A percentile compares a stretch with the other conserved stretches of the same genome.
Evolutionary conservation across 2,329 filamentous ascomycete species (phyloP).

Genomic region (Colletotrichum sp.): DNA sequence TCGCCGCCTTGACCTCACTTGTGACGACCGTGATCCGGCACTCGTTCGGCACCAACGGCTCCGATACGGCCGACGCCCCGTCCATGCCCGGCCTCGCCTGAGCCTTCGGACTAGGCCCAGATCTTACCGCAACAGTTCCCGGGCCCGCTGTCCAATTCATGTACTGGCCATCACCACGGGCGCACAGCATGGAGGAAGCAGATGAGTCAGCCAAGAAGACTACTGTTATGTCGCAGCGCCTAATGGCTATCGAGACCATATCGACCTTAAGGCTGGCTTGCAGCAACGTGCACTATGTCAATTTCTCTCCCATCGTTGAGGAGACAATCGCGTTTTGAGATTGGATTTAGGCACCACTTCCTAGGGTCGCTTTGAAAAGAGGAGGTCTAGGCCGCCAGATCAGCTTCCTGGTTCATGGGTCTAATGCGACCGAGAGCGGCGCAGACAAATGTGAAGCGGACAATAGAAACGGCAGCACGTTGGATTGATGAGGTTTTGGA

Average conservation of each 20-base stretch:
- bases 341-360: slow-evolving; percentile 59
- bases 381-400: slow-evolving; percentile 69
- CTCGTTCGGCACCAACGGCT: background rate
- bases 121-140: slow-evolving; percentile 67
- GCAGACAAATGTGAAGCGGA: slow-evolving; percentile 44
- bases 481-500: background rate
- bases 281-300: slow-evolving; percentile 69
- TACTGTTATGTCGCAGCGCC: slow-evolving; percentile 27
- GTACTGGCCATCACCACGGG: slow-evolving; percentile 34
- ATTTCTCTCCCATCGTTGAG: slow-evolving; percentile 58
- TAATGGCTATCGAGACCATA: slow-evolving; percentile 68
- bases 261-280: slow-evolving; percentile 62
- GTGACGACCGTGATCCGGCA: background rate
- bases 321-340: slow-evolving; percentile 62
- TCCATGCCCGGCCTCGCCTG: background rate
- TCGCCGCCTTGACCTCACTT: background rate
- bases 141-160: background rate
- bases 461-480: slow-evolving; percentile 46
- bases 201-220: slow-evolving; percentile 68
- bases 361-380: slow-evolving; percentile 59
- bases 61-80: background rate
- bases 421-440: background rate
- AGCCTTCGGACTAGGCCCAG: background rate
- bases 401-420: slow-evolving; percentile 38
- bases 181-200: slow-evolving; percentile 83